Conservation (phyloP, 805 yeast genomes). For the Yamadazyma akitaensis region DNA sequence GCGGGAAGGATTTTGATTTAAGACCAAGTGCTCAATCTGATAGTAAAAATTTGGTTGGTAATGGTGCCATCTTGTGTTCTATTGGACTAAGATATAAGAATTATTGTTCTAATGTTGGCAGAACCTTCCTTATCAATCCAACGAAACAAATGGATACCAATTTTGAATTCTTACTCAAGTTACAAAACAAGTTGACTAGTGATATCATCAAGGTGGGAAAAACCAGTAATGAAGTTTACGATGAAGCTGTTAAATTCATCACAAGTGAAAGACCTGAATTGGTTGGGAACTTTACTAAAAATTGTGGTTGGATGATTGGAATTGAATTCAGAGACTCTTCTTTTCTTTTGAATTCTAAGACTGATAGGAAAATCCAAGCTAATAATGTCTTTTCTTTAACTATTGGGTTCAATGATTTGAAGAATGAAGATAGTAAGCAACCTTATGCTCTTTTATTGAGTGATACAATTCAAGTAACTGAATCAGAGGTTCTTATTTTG, state of each 20-base stretch:
- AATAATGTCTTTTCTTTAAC: constrained; percentile 75
- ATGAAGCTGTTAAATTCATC: constrained; percentile 57
- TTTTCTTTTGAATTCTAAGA: constrained; percentile 68
- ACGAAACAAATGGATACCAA: constrained; percentile 71
- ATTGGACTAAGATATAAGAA: constrained; percentile 84
- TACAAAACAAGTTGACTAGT: constrained; percentile 63
- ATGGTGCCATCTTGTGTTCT: constrained; percentile 77
- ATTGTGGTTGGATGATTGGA: constrained; percentile 86
- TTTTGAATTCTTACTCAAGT: constrained; percentile 69
- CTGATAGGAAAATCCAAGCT: constrained; percentile 60
- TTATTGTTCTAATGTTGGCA: constrained; percentile 82
- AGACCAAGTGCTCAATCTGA: constrained; percentile 79
- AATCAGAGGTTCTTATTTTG: constrained; percentile 57
- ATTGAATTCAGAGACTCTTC: constrained; percentile 83
- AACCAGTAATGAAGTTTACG: constrained; percentile 63
- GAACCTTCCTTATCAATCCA: constrained; percentile 90
- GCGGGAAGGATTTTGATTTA: constrained; percentile 82
- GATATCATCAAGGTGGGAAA: constrained; percentile 62
- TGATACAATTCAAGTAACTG: constrained; percentile 75
- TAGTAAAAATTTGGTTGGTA: constrained; percentile 57
- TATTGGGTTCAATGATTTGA: constrained; percentile 69
- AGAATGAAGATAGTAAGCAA: constrained; percentile 43
- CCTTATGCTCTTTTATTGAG: constrained; percentile 70
- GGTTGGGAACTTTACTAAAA: constrained; percentile 62
- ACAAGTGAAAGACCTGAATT: constrained; percentile 60